phyloP scores from a whole-genome alignment of 1,139 yeast genomes.

The Yamadazyma friedrichii region DNA sequence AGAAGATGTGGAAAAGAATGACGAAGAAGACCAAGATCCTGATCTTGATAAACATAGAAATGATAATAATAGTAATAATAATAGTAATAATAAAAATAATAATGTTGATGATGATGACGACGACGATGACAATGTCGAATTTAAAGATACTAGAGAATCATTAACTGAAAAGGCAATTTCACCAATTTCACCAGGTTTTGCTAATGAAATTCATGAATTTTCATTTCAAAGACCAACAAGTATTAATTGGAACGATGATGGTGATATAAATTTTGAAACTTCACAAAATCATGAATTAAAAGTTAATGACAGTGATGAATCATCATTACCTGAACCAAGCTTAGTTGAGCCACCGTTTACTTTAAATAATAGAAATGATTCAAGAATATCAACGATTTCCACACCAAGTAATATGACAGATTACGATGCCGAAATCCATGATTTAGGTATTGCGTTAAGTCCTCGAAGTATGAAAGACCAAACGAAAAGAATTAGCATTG shows the following conservation, averaged over 20 bases:
- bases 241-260: constrained; percentile 44
- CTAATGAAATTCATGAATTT: constrained; percentile 22
- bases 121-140: background rate
- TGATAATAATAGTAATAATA: background rate
- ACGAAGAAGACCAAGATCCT: constrained; percentile 4
- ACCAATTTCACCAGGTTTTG: constrained; percentile 12
- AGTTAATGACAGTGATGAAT: background rate
- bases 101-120: background rate
- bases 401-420: constrained; percentile 43
- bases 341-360: constrained; percentile 17
- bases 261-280: constrained; percentile 6
- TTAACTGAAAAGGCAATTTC: background rate
- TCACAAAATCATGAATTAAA: constrained; percentile 1
- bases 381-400: constrained; percentile 32
- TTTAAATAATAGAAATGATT: constrained; percentile 18
- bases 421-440: constrained; percentile 44
- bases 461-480: constrained; percentile 32
- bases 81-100: too few relatives aligned
- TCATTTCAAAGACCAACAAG: constrained; percentile 45
- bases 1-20: background rate
- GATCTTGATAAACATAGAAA: constrained; percentile 3
- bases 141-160: constrained; percentile 2
- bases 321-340: constrained; percentile 11
- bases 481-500: constrained; percentile 27
- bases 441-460: constrained; percentile 45